phyloP scores from a whole-genome alignment of 1,284 basidiomycete genomes.

The Omphalotus olearius region DNA sequence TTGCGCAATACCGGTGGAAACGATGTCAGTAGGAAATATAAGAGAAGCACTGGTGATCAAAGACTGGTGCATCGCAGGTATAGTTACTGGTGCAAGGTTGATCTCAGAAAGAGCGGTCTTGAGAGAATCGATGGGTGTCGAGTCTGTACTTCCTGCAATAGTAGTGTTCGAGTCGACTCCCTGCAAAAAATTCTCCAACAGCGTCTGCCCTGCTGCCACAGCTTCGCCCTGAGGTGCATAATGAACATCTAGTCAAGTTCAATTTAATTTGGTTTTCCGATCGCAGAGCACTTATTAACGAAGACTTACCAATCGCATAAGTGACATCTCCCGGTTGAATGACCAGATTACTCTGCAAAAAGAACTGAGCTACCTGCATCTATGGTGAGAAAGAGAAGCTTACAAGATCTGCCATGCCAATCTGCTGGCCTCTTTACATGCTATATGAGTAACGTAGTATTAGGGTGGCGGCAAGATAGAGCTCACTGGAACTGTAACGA shows the following conservation, averaged over 20 bases:
- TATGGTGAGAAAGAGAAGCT: conserved; percentile 22
- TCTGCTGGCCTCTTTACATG: conserved; percentile 39
- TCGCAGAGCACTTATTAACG: background rate
- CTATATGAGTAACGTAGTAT: conserved; percentile 4
- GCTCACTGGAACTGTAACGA: conserved; percentile 52
- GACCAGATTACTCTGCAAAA: conserved; percentile 42
- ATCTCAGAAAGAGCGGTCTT: conserved; percentile 64
- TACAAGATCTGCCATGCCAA: conserved; percentile 61
- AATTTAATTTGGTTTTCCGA: background rate
- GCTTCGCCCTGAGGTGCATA: conserved; percentile 60
- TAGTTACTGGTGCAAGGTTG: conserved; percentile 54
- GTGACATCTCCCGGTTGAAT: conserved; percentile 51
- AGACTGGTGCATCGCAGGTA: conserved; percentile 65
- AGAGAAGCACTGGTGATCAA: conserved; percentile 55
- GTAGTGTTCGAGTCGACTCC: conserved; percentile 55
- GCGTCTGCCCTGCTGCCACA: conserved; percentile 47
- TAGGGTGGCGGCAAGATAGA: background rate
- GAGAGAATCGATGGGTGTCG: conserved; percentile 65
- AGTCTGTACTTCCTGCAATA: conserved; percentile 54
- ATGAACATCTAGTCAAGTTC: conserved; percentile 43
- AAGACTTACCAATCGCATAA: conserved; percentile 47
- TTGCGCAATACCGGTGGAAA: conserved; percentile 51
- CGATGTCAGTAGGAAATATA: conserved; percentile 55
- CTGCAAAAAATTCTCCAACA: conserved; percentile 73
- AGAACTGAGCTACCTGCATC: conserved; percentile 1